Evolutionary conservation across 305 asterid species (phyloP), one percentile per base, ranked within the genome.

Genomic region (Coffea humblotiana): DNA sequence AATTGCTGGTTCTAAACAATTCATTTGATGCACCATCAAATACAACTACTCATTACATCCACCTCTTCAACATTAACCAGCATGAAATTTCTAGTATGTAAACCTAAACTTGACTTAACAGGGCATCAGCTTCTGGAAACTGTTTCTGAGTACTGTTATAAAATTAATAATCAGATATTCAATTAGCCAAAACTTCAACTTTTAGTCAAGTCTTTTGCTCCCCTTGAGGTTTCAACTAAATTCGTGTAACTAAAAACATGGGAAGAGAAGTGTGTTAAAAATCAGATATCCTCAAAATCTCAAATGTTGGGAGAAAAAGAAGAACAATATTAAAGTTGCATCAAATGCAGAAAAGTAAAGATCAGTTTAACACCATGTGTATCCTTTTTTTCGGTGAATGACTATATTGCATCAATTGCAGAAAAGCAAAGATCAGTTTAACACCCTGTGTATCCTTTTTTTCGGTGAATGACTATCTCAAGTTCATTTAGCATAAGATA

Each of bases 41-140:
- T 72, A 58, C 82, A 72, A 16, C 15, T n/a, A 10, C 13, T 65
- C 45, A 73, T 48, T 16, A 32, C 54, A 77, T 29, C 25, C 71
- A 35, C 47, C 52, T 47, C 52, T 79, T 35, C 37, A 61, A 61
- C 54, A 40, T 64, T 58, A 61, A 61, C 40, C 35, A 61, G 27
- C 37, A 63, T 40, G 16, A 21, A 23, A 40, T 43, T 19, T 10
- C n/a, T 12, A 58, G 48, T 61, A 75, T 58, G 23, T 61, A 35
- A 21, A 25, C 58, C 52, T 68, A 61, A 35, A 27, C 52, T 4
- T 47, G 71, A 69, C 14, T 60, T 37, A 3, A 21, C 21, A n/a
- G 8, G 76, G 21, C n/a, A 48, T 23, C 18, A 32, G 61, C 43
- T 23, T 61, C 63, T 8, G 45, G 63, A 27, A 29, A 69, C 18